Evolutionary conservation across 106 monocot genomes (phyloP), one percentile per base, ranked within the genome.

Genomic region (Agapanthus africanus): DNA sequence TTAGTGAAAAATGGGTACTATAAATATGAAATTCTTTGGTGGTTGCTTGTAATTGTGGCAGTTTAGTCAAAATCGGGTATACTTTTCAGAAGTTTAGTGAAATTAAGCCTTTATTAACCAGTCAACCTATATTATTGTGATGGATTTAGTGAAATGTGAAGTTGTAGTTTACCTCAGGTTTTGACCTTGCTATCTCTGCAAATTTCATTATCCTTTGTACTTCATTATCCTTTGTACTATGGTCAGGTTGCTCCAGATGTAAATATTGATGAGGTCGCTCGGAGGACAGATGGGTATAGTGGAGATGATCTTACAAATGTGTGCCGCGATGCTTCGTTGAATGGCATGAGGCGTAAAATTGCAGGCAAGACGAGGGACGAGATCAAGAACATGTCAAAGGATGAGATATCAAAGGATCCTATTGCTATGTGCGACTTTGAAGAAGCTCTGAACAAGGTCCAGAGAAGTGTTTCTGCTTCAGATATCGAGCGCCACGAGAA

Each of bases 401-500:
- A 95, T 52, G 95, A 95, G n/a, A 95, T 97, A 66, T 88, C 86
- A 25, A 97, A 89, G 49, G 91, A 97, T 66, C 95, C 95, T 19
- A 82, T 91, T 19, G 95, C 95, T 49, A 97, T 84, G 91, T 97
- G 95, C 32, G 95, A 97, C 70, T 97, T 97, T 15, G 91, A 79
- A 47, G 95, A 97, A 79, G 95, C 95, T 39, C 82, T 97, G 25
- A 69, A 70, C 15, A 97, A 97, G 68, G 95, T 97, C 30, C 95
- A 97, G 77, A 83, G 88, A 38, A 97, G 95, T 65, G 95, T 97
- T 18, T 97, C 95, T 54, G 49, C 83, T 11, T 67, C 80, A 42
- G 95, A 91, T 66, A 97, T 97, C 21, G 91, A 91, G 39, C 87
- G 90, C 30, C 95, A 97, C 36, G 95, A 91, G 79, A 91, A 97